phyloP scores from a whole-genome alignment of 2,329 filamentous ascomycete species.

The Fusarium chlamydosporum region DNA sequence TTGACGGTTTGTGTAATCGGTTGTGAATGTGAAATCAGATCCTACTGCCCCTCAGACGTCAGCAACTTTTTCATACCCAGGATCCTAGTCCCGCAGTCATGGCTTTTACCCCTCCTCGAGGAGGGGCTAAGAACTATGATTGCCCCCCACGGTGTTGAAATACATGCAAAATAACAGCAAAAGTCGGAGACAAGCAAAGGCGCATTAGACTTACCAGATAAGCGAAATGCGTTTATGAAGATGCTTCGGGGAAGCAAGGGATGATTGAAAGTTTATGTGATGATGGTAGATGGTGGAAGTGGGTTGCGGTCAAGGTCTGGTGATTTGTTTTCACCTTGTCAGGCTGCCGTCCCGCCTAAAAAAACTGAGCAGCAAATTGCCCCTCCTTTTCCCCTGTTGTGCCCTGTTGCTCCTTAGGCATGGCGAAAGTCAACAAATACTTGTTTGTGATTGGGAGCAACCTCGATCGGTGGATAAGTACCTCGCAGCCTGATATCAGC shows the following conservation, averaged over 20 bases:
- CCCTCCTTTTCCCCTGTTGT: constrained; percentile 48
- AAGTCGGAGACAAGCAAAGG: neutral
- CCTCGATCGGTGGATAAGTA: constrained; percentile 33
- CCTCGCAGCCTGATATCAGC: constrained; percentile 16
- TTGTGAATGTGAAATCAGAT: constrained; percentile 26
- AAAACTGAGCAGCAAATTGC: constrained; percentile 37
- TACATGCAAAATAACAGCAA: neutral
- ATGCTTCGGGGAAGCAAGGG: constrained; percentile 23
- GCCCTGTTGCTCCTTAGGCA: constrained; percentile 31
- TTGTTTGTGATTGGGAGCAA: constrained; percentile 43
- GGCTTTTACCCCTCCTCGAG: constrained; percentile 45
- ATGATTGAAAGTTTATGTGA: constrained; percentile 25
- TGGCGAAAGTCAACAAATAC: constrained; percentile 32
- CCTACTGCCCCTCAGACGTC: constrained; percentile 37
- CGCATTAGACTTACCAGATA: constrained; percentile 40
- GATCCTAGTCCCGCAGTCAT: constrained; percentile 39
- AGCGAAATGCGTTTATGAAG: constrained; percentile 34
- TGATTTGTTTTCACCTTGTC: constrained; percentile 49
- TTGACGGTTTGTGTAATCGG: constrained; percentile 48
- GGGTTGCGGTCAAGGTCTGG: constrained; percentile 48
- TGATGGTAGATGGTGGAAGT: constrained; percentile 42
- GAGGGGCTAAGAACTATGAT: constrained; percentile 40
- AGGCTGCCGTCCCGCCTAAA: constrained; percentile 43
- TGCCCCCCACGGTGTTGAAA: constrained; percentile 25
- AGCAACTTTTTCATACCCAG: constrained; percentile 31